Base-by-base conservation (phyloP, 768 basidiomycete genomes). In the Phanerodontia chrysosporium region DNA sequence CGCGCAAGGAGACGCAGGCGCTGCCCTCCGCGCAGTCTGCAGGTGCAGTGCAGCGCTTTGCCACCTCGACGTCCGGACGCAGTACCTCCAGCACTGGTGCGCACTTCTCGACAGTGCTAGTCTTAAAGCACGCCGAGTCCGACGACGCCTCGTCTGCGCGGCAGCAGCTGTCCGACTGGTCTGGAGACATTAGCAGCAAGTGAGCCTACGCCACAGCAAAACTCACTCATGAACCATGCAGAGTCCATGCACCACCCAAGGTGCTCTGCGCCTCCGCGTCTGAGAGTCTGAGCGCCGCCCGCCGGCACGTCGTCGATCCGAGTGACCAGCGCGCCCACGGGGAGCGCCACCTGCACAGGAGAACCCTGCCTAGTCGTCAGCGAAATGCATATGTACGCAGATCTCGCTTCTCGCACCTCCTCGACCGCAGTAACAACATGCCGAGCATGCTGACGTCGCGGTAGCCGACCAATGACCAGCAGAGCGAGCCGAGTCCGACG, bases 201-300 rank as follows among this genome's bases (percentile, higher is more conserved):
- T n/a, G n/a, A n/a, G n/a, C n/a, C 18, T 10, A 5, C 18, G 18
- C 46, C 5, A 48, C 24, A 35, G 22, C 16, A 22, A 21, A 10
- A 42, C 69, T 51, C 35, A 80, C 75, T 68, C 49, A 61, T 42
- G 64, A 72, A 75, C 63, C 56, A 58, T 14, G 63, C 29, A 10
- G 60, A 61, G 5, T 74, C 62, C 14, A 82, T 69, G 72, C 90
- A 92, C 90, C 90, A 92, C 16, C 90, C 90, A 3, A 72, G 65
- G 27, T 55, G 57, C 29, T 51, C 51, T 53, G 32, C 51, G 21
- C 36, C n/a, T 36, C 44, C 36, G 28, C 5, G 36, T 1, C 21
- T n/a, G 1, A 6, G n/a, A 28, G 28, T 18, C 7, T 7, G 29
- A n/a, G 54, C 48, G 70, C 65, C 35, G 89, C 73, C 75, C 35